phyloP scores from a whole-genome alignment of 177 flowering plant species.

The Vitis hybrid region DNA sequence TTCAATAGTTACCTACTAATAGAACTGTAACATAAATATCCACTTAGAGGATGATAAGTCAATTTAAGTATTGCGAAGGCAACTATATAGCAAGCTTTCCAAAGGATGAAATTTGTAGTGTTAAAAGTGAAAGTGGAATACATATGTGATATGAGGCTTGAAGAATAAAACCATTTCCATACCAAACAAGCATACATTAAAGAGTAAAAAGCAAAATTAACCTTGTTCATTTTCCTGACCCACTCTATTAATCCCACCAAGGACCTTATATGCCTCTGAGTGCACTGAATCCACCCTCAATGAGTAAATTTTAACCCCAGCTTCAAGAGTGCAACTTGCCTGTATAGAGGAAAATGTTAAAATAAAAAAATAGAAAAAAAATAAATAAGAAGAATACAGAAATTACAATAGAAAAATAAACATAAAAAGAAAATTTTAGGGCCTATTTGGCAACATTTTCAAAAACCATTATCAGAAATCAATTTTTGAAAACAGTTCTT shows the following conservation, averaged over 20 bases:
- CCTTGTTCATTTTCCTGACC: slow-evolving; percentile 83
- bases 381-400: neutral
- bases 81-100: no score
- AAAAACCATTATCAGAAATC: no score
- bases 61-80: no score
- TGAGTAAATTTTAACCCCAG: slow-evolving; percentile 94
- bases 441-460: no score
- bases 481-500: no score
- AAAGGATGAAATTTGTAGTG: no score
- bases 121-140: no score
- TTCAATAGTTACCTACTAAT: no score
- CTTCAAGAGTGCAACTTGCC: slow-evolving; percentile 99
- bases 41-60: no score
- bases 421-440: neutral
- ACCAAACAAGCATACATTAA: neutral
- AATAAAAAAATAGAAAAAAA: neutral
- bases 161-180: no score
- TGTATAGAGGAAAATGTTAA: slow-evolving; percentile 18
- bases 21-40: no score
- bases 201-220: slow-evolving; percentile 14
- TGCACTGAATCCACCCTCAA: slow-evolving; percentile 91
- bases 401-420: neutral
- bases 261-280: slow-evolving; percentile 97
- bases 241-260: slow-evolving; percentile 90
- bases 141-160: no score